Percentiles rank a stretch among this genome's conserved stretches.
These are phyloP conservation scores for Suillus sp. DNA, from an alignment of 768 basidiomycete genomes.

Conservation along the genomic window DNA sequence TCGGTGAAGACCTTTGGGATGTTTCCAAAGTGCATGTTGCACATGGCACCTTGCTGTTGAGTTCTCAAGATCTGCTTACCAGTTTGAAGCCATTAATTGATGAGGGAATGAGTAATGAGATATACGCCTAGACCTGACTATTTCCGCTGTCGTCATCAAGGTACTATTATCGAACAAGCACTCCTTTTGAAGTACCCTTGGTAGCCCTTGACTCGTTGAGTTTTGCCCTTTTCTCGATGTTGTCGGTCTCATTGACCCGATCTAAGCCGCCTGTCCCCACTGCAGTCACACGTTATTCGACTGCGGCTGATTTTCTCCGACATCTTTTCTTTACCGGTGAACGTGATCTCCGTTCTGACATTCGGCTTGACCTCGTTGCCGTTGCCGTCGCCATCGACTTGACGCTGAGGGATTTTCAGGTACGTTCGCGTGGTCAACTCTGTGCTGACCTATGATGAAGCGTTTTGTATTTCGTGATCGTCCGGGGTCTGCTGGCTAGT, in stretches of 20 bases:
- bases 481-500: background rate
- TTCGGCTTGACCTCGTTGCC: background rate
- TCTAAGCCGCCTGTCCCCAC: background rate
- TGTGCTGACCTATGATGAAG: background rate
- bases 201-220: slow-evolving; percentile 2
- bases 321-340: background rate
- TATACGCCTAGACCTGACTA: background rate
- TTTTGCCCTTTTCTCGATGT: slow-evolving; percentile 1
- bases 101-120: slow-evolving; percentile 8
- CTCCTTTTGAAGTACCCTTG: background rate
- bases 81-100: background rate
- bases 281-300: background rate
- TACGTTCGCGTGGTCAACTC: background rate
- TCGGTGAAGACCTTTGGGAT: slow-evolving; percentile 8
- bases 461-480: background rate
- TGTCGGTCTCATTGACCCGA: slow-evolving; percentile 8
- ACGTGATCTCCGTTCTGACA: background rate
- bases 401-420: background rate
- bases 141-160: background rate
- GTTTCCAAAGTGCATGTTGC: background rate
- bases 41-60: slow-evolving; percentile 24
- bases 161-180: background rate
- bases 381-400: background rate
- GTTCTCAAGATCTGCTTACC: slow-evolving; percentile 19
- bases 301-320: background rate